Percentiles rank a stretch among this genome's conserved stretches.
Evolutionary conservation across 495 filamentous ascomycete genomes (phyloP).

Genomic region (Hyaloscypha finlandica): DNA sequence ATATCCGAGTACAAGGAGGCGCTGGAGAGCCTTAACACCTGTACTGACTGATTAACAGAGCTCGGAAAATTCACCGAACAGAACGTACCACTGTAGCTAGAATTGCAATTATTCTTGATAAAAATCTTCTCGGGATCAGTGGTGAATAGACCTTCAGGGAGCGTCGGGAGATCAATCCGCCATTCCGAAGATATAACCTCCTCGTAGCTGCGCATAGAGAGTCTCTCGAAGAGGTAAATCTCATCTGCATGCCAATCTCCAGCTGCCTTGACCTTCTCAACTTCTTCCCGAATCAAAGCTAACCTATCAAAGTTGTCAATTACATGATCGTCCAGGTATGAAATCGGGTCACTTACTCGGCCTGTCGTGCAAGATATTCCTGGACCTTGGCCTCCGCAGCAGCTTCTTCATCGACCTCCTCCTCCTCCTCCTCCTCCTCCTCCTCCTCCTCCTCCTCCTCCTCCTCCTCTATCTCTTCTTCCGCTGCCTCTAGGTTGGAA

Average conservation of each 20-base stretch:
- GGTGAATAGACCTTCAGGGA: slow-evolving; percentile 61
- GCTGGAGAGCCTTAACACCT: slow-evolving; percentile 29
- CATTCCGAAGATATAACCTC: slow-evolving; percentile 57
- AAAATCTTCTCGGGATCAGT: slow-evolving; percentile 43
- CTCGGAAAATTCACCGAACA: not conserved
- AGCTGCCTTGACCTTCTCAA: slow-evolving; percentile 25
- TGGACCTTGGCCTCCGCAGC: slow-evolving; percentile 27
- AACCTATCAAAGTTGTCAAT: not conserved
- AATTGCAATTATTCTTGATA: slow-evolving; percentile 42
- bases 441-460: slow-evolving; percentile 11
- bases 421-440: slow-evolving; percentile 16
- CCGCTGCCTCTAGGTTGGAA: slow-evolving; percentile 13
- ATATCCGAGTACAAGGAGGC: slow-evolving; percentile 23
- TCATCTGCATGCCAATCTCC: slow-evolving; percentile 53
- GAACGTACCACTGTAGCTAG: slow-evolving; percentile 25
- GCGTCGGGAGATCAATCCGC: slow-evolving; percentile 60
- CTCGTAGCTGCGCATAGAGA: slow-evolving; percentile 61
- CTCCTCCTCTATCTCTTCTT: slow-evolving; percentile 12
- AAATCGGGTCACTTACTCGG: slow-evolving; percentile 22
- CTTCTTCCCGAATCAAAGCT: slow-evolving; percentile 17
- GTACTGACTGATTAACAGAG: slow-evolving; percentile 7
- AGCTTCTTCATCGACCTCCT: slow-evolving; percentile 13
- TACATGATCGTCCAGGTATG: too few relatives aligned
- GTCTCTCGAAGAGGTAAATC: slow-evolving; percentile 53
- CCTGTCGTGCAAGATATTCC: slow-evolving; percentile 32